A percentile compares a stretch with the other conserved stretches of the same genome.
These are phyloP conservation scores for Claviceps quebecensis DNA, from an alignment of 2,329 filamentous ascomycete species.

Conservation along the genomic window DNA sequence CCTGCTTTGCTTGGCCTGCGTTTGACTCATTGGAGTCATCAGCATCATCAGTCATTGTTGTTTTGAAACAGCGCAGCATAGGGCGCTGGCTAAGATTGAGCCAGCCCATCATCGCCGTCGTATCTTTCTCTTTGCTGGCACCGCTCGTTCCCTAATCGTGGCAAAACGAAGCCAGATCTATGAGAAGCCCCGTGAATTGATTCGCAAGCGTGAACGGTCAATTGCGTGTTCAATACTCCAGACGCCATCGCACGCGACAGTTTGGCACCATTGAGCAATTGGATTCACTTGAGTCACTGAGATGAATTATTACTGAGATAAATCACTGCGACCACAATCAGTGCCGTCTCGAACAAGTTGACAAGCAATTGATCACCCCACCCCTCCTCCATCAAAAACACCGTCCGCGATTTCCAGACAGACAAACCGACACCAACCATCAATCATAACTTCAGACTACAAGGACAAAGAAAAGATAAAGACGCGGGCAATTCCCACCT, in stretches of 20 bases:
- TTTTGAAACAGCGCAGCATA: not conserved
- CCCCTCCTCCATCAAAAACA: not conserved
- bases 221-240: not conserved
- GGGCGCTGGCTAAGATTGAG: too few relatives aligned
- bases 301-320: too few relatives aligned
- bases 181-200: not conserved
- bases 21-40: constrained; percentile 1
- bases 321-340: not conserved
- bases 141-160: not conserved
- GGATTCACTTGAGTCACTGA: not conserved
- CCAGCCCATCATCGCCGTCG: too few relatives aligned
- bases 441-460: not conserved
- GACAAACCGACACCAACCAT: not conserved
- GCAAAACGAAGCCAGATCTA: not conserved
- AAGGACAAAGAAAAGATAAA: constrained; percentile 4
- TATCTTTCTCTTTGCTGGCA: not conserved
- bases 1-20: constrained; percentile 1
- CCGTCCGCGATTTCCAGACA: constrained; percentile 2
- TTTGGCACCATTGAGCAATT: constrained; percentile 5
- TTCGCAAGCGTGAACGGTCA: constrained; percentile 3
- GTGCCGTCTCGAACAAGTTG: not conserved
- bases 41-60: not conserved
- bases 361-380: constrained; percentile 1
- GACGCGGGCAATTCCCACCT: not conserved
- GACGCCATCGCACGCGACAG: not conserved